Evolutionary conservation across 2,329 filamentous ascomycete genomes (phyloP), one percentile per base, ranked within the genome.

Genomic region (Plenodomus biglobosus): DNA sequence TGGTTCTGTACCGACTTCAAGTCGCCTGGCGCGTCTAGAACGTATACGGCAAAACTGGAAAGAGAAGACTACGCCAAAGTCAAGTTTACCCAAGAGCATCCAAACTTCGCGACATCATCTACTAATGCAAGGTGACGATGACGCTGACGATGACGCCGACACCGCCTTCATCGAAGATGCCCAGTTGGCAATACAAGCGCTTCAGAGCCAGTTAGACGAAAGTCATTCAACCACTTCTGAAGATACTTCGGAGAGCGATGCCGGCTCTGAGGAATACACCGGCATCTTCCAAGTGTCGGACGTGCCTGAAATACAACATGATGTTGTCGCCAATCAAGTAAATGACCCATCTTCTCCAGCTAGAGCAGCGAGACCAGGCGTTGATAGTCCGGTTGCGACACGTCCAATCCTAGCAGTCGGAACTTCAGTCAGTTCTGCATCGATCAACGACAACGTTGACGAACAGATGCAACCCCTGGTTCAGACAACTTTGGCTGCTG

Each of bases 171-270:
- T 77, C 20, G 73, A 76, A 22, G 71, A 77, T 44, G 76, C 76
- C 5, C 76, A 78, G 52, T 46, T 73, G 19, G 75, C 73, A 15
- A 65, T 64, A 35, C 59, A 65, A 27, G 72, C 64, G 2, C 43
- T 78, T 8, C 69, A 77, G 50, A 77, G 73, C 39, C 74, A 78
- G 38, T 42, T 77, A 1, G 51, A 60, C 6, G 67, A 70, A 18
- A 40, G 37, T 10, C 53, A 46, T 32, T 66, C 59, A 3, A 47
- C 49, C 7, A 61, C 57, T 16, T 59, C 52, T 2, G 63, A 62
- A 16, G 57, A 62, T 37, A 48, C 48, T 2, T 42, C 38, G 8
- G 42, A 44, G 7, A 46, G 46, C 4, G 42, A 44, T 2, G 15
- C 17, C 7, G 24, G 44, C 6, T 34, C 43, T 40, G 27, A 11